Percentiles rank a stretch among this genome's conserved stretches.
phyloP scores from a whole-genome alignment of 1,139 yeast species.

The Candida neerlandica region DNA sequence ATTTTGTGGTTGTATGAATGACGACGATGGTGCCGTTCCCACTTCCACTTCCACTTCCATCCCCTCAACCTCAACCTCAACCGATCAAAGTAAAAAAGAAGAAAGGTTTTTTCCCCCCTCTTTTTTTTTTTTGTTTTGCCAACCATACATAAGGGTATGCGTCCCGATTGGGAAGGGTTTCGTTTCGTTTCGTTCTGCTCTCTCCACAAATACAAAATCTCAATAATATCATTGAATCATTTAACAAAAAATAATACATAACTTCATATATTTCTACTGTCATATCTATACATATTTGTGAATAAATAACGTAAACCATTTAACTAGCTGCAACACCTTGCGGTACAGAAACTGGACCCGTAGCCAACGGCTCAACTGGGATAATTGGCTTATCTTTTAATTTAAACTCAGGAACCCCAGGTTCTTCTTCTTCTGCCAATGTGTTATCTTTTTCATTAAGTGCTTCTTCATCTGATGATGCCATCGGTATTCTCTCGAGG shows the following conservation, averaged over 20 bases:
- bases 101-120: too few relatives aligned
- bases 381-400: neutral
- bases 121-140: too few relatives aligned
- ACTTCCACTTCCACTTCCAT: too few relatives aligned
- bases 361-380: neutral
- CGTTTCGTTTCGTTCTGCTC: too few relatives aligned
- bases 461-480: neutral
- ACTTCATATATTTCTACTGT: neutral
- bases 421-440: neutral
- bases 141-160: too few relatives aligned
- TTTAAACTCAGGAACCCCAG: neutral
- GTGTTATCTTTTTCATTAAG: constrained; percentile 1
- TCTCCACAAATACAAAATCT: too few relatives aligned
- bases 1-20: neutral
- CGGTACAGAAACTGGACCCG: neutral
- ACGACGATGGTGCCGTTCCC: neutral
- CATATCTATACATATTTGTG: neutral
- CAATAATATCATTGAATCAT: too few relatives aligned
- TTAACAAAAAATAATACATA: too few relatives aligned
- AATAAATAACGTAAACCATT: neutral
- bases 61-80: too few relatives aligned
- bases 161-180: too few relatives aligned
- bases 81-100: too few relatives aligned
- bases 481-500: neutral
- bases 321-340: neutral